These are phyloP conservation scores for Hansenula lynferdii DNA, from an alignment of 1,139 yeast species.

Conservation along the genomic window DNA sequence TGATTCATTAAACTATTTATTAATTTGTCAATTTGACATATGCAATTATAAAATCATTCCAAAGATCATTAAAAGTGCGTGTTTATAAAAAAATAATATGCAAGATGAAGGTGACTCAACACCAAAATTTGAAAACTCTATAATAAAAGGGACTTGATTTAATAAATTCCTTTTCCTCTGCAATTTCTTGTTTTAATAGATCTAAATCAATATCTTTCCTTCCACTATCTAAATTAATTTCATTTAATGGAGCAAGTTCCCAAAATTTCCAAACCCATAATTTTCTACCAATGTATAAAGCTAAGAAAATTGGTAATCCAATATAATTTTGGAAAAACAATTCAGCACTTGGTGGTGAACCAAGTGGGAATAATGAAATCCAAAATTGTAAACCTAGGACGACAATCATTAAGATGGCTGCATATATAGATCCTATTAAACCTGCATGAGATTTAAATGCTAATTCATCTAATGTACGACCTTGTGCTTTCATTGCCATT, in stretches of 20 bases:
- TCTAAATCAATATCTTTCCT: constrained; percentile 44
- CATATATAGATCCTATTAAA: constrained; percentile 58
- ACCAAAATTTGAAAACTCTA: constrained; percentile 46
- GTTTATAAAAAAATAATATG: too few species aligned
- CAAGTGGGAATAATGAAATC: constrained; percentile 65
- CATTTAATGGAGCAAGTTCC: constrained; percentile 29
- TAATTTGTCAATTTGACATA: too few species aligned
- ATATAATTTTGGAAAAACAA: constrained; percentile 44
- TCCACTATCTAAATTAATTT: constrained; percentile 47
- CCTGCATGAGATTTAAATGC: constrained; percentile 65
- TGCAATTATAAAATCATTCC: too few species aligned
- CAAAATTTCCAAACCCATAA: constrained; percentile 38
- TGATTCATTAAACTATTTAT: background rate
- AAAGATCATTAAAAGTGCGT: too few species aligned
- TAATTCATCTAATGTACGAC: constrained; percentile 57
- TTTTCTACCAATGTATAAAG: constrained; percentile 35
- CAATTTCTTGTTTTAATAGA: constrained; percentile 37
- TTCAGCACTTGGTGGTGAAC: constrained; percentile 42
- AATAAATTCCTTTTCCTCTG: constrained; percentile 23
- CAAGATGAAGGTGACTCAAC: too few species aligned
- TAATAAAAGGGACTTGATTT: constrained; percentile 26
- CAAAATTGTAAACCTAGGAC: constrained; percentile 71
- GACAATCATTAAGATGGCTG: constrained; percentile 47
- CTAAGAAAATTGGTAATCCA: constrained; percentile 43
- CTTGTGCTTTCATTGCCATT: constrained; percentile 56